Evolutionary conservation across 1,284 basidiomycete genomes (phyloP).

Genomic region (Cerrena zonata): DNA sequence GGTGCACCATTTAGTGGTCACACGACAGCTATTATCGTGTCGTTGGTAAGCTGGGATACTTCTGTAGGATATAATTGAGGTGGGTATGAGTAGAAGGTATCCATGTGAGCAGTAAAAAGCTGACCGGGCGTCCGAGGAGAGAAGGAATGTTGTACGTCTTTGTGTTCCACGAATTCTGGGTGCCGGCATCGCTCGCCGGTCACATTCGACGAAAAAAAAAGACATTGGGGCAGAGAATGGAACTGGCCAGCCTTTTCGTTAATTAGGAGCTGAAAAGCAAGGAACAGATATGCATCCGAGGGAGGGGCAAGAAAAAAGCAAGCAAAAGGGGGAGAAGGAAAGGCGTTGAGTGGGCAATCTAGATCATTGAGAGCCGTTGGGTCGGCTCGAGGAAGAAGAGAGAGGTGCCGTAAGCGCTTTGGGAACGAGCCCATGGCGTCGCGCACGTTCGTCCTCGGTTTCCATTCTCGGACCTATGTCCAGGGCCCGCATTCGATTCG

Average conservation of each 20-base stretch:
- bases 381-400: slow-evolving; percentile 1
- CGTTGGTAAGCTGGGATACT: not conserved
- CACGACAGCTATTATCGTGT: not conserved
- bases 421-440: slow-evolving; percentile 19
- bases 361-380: not conserved
- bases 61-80: too few species aligned
- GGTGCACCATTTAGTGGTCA: not conserved
- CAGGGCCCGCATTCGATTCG: slow-evolving; percentile 8
- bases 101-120: not conserved
- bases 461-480: slow-evolving; percentile 17
- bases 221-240: too few species aligned
- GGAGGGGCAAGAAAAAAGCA: not conserved
- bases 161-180: not conserved
- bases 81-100: not conserved
- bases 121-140: not conserved
- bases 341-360: not conserved
- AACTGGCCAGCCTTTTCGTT: too few species aligned
- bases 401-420: not conserved
- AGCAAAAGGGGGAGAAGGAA: not conserved
- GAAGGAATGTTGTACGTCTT: not conserved
- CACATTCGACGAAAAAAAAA: too few species aligned
- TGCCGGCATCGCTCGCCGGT: not conserved
- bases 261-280: too few species aligned
- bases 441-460: slow-evolving; percentile 30
- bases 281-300: too few species aligned